Conservation (phyloP, 1,284 basidiomycete species). For the Fistulinella cinereoalba region DNA sequence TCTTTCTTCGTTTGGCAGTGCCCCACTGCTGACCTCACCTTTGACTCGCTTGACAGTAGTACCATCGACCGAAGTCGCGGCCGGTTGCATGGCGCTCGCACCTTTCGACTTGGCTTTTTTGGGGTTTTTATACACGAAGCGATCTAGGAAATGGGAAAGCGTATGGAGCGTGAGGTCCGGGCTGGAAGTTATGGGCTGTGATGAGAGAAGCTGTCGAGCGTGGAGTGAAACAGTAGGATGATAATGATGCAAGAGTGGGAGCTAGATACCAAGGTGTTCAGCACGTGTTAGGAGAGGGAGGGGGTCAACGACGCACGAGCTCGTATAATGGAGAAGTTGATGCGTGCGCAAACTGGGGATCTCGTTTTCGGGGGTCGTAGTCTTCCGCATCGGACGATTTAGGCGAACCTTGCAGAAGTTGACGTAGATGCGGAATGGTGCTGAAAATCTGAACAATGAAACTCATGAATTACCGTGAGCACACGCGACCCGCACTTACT, state of each 20-base stretch:
- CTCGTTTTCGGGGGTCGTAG: constrained; percentile 89
- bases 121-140: constrained; percentile 91
- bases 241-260: constrained; percentile 81
- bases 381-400: constrained; percentile 41
- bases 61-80: constrained; percentile 63
- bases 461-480: background rate
- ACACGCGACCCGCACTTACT: constrained; percentile 38
- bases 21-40: constrained; percentile 53
- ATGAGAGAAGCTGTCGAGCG: constrained; percentile 75
- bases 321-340: constrained; percentile 86
- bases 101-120: constrained; percentile 81
- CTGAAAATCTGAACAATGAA: constrained; percentile 62
- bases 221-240: constrained; percentile 92
- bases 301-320: constrained; percentile 53
- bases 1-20: constrained; percentile 71
- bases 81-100: constrained; percentile 94
- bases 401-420: constrained; percentile 53
- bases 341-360: constrained; percentile 87
- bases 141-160: constrained; percentile 87
- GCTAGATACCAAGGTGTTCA: constrained; percentile 39
- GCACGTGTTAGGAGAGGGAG: background rate
- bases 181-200: constrained; percentile 72
- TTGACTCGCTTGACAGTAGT: constrained; percentile 69
- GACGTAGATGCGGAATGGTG: constrained; percentile 66
- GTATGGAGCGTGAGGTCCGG: constrained; percentile 93